A percentile compares a stretch with the other conserved stretches of the same genome.
Evolutionary conservation across 2,329 filamentous ascomycete genomes (phyloP).

Genomic region (Sporothrix sp.): DNA sequence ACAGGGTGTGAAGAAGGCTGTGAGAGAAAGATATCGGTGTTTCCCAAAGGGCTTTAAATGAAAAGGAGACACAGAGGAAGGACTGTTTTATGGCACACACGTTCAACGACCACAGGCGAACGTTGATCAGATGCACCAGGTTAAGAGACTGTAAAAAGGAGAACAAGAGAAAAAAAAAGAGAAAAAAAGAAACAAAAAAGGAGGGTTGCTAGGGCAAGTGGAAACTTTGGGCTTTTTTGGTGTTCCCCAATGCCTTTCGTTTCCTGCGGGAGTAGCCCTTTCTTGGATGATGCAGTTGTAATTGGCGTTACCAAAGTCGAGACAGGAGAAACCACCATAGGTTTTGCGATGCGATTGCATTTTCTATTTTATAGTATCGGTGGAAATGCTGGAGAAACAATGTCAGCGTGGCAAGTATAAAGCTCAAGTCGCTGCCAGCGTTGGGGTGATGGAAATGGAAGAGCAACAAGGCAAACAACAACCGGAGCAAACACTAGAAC

Average conservation of each 20-base stretch:
- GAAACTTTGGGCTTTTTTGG: neutral
- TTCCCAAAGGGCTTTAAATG: too few species aligned
- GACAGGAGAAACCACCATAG: constrained; percentile 6
- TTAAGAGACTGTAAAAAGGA: neutral
- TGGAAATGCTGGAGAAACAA: neutral
- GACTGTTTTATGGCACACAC: neutral
- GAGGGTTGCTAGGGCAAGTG: neutral
- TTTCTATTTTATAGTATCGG: neutral
- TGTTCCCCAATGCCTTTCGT: constrained; percentile 3
- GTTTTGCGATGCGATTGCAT: neutral
- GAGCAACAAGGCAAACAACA: neutral
- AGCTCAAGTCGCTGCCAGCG: neutral
- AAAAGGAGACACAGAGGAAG: neutral
- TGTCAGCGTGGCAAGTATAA: neutral
- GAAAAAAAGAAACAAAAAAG: neutral
- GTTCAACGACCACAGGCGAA: neutral
- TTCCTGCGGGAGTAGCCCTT: constrained; percentile 1
- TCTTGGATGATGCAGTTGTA: constrained; percentile 2
- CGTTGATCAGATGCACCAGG: neutral
- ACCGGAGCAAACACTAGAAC: neutral
- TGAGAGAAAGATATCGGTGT: too few species aligned
- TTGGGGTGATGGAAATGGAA: neutral
- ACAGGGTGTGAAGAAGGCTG: too few species aligned
- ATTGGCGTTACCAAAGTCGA: constrained; percentile 12
- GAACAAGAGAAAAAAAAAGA: neutral